Conservation (phyloP, 805 yeast species). For the Cyberlindnera amylophila region DNA sequence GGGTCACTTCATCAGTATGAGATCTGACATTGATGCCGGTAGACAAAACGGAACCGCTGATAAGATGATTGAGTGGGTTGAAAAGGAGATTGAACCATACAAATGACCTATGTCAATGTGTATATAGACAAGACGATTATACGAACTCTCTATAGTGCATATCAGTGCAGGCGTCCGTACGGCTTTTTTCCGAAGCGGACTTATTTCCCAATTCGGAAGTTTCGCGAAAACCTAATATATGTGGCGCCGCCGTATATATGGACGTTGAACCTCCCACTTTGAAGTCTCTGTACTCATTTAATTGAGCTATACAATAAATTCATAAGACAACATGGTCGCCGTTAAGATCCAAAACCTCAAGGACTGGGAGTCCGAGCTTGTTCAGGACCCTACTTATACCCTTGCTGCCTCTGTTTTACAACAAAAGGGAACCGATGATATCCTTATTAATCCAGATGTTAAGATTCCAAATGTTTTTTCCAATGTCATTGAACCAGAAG, state of each 20-base stretch:
- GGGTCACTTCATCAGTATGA: conserved; percentile 36
- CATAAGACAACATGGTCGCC: too few relatives aligned
- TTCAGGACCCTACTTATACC: conserved; percentile 28
- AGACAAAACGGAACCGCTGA: conserved; percentile 31
- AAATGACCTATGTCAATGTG: too few relatives aligned
- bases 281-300: too few relatives aligned
- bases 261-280: too few relatives aligned
- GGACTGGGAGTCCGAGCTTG: conserved; percentile 25
- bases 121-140: too few relatives aligned
- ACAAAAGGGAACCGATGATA: conserved; percentile 32
- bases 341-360: conserved; percentile 13
- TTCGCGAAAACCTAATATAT: too few relatives aligned
- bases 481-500: conserved; percentile 40
- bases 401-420: conserved; percentile 35
- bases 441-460: conserved; percentile 21
- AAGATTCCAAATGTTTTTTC: conserved; percentile 24
- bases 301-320: too few relatives aligned
- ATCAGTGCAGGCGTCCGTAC: too few relatives aligned
- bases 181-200: too few relatives aligned
- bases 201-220: too few relatives aligned
- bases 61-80: conserved; percentile 34
- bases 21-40: conserved; percentile 35
- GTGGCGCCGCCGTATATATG: too few relatives aligned
- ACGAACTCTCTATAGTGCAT: too few relatives aligned
- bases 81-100: conserved; percentile 16